Evolutionary conservation across 2,329 filamentous ascomycete genomes (phyloP).

Genomic region (Hymenoscyphus occultus): DNA sequence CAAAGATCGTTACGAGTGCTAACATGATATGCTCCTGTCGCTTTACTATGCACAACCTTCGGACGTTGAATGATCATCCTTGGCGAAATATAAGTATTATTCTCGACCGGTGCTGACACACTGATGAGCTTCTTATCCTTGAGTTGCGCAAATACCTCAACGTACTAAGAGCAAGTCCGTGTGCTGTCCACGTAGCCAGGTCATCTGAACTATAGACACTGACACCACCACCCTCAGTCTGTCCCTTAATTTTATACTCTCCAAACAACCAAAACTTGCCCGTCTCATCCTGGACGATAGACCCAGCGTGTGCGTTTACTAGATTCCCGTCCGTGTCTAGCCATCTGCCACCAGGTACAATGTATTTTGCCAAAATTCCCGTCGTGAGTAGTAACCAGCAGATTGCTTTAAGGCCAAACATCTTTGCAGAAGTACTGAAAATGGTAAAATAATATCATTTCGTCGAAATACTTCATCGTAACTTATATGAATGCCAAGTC

Average conservation of each 20-base stretch:
- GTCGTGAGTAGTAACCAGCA: conserved; percentile 8
- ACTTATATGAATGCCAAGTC: not conserved
- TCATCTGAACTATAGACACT: conserved; percentile 61
- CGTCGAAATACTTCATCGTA: not conserved
- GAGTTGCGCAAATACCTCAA: not conserved
- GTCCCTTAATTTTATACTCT: conserved; percentile 57
- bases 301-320: conserved; percentile 60
- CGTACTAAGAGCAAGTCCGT: conserved; percentile 54
- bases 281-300: conserved; percentile 50
- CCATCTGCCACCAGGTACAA: conserved; percentile 61
- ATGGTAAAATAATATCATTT: not conserved
- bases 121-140: conserved; percentile 32
- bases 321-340: conserved; percentile 57
- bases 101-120: conserved; percentile 43
- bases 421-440: not conserved
- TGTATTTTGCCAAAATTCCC: conserved; percentile 46
- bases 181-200: conserved; percentile 55
- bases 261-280: conserved; percentile 60
- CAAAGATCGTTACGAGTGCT: conserved; percentile 32
- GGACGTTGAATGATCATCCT: conserved; percentile 59
- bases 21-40: conserved; percentile 54
- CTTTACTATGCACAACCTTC: conserved; percentile 58
- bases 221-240: conserved; percentile 57
- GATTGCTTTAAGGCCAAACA: not conserved
- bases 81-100: conserved; percentile 53